Evolutionary conservation across 169 alveolate species (phyloP), one percentile per base, ranked within the genome.

Genomic region (Cystoisospora suis): DNA sequence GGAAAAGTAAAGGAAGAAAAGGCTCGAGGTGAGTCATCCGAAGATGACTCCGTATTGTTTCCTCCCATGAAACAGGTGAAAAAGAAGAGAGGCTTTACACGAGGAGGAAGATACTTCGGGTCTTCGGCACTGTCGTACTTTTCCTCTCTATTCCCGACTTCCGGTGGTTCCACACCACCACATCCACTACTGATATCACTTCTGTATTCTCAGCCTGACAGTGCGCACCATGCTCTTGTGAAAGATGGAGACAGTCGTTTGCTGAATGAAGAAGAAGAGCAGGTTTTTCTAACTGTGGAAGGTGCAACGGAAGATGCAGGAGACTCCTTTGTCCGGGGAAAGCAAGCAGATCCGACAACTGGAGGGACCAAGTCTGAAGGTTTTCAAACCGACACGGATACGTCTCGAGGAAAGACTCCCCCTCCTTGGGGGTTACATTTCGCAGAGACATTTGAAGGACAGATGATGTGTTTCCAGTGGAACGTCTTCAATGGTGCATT

Each of bases 401-500:
- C n/a, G n/a, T n/a, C n/a, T n/a, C n/a, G n/a, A n/a, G n/a, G n/a
- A n/a, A n/a, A n/a, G n/a, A n/a, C n/a, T n/a, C n/a, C 40, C 42
- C 83, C 83, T 6, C 83, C 83, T 17, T 72, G 56, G 49, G 88
- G 53, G 12, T 34, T 38, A 4, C 77, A 46, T 34, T 65, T 59
- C 23, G 90, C 70, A 2, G 69, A n/a, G 45, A 56, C 90, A 20
- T 34, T 45, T 5, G 90, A 85, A 9, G 79, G 90, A 61, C 56
- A 85, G 27, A 42, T 85, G 81, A 34, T 85, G 12, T 85, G 90
- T 45, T 72, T 85, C 32, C 81, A 85, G 38, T 85, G 90, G 90
- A 85, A 85, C 61, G 49, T 85, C 45, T 38, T 32, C 47, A 85
- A 85, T 70, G 81, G 81, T 7, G 90, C 90, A 5, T 45, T 85